Evolutionary conservation across 352 stramenopile species (phyloP).

Genomic region (Blastocystis sp.): DNA sequence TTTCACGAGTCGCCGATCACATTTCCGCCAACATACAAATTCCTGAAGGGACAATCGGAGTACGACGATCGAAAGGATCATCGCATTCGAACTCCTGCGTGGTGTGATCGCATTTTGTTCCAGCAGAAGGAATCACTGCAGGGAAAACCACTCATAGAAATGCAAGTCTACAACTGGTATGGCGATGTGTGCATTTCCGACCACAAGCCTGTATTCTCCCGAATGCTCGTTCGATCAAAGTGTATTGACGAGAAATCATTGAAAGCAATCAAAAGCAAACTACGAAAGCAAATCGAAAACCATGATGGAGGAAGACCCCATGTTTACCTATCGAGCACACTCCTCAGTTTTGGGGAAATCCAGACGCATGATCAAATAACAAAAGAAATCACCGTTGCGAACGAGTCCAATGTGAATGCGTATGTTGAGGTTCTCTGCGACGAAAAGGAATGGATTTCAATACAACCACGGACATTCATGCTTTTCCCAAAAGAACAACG

Average conservation of each 20-base stretch:
- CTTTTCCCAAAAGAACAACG: not conserved
- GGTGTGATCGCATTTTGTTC: conserved; percentile 36
- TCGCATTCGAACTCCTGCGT: not conserved
- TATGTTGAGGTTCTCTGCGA: not conserved
- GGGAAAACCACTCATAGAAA: not conserved
- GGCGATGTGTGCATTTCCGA: not conserved
- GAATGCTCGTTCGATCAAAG: not conserved
- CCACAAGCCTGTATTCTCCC: conserved; percentile 14
- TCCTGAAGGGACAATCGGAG: not conserved
- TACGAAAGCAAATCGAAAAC: not conserved
- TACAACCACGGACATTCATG: not conserved
- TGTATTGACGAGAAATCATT: not conserved
- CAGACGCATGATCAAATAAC: not conserved
- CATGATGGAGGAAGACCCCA: not conserved
- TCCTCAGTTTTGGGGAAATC: not conserved
- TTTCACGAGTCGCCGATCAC: not conserved
- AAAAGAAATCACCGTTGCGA: not conserved
- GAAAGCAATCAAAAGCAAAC: not conserved
- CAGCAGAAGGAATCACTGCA: not conserved
- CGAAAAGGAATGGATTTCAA: not conserved
- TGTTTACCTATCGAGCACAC: not conserved
- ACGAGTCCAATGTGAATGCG: not conserved
- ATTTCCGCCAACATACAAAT: conserved; percentile 49
- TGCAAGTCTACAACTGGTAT: not conserved
- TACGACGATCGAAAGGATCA: not conserved